Percentiles rank a stretch among this genome's conserved stretches.
phyloP scores from a whole-genome alignment of 1,284 basidiomycete genomes.

The Cryptococcus sp. region DNA sequence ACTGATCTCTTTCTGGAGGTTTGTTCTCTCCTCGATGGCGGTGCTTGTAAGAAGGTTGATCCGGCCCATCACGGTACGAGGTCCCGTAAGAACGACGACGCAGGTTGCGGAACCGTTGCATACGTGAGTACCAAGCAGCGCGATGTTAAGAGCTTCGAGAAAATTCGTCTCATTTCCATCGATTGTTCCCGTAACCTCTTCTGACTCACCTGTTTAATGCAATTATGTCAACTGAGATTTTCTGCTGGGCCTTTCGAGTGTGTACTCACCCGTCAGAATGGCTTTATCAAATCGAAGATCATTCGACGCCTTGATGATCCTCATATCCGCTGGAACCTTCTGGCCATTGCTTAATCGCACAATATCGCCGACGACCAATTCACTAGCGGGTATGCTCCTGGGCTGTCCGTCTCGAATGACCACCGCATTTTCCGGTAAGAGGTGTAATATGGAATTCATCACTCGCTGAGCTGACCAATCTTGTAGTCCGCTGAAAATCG shows the following conservation, averaged over 20 bases:
- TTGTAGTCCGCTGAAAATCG: constrained; percentile 58
- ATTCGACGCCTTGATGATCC: constrained; percentile 53
- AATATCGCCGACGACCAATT: constrained; percentile 50
- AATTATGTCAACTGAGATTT: no score
- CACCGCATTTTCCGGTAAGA: constrained; percentile 59
- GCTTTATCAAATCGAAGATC: constrained; percentile 63
- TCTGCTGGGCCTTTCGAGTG: constrained; percentile 51
- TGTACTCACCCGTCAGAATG: constrained; percentile 61
- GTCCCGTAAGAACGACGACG: constrained; percentile 60
- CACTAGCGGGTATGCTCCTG: constrained; percentile 35
- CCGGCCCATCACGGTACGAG: constrained; percentile 56
- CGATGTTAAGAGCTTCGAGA: constrained; percentile 62
- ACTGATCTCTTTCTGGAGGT: constrained; percentile 41
- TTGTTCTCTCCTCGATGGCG: constrained; percentile 25
- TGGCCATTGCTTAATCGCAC: constrained; percentile 54
- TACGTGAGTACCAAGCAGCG: constrained; percentile 48
- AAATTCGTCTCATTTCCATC: constrained; percentile 51
- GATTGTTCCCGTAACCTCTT: no score
- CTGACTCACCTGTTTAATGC: no score
- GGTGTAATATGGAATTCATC: constrained; percentile 60
- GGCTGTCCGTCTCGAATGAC: constrained; percentile 55
- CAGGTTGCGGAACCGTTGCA: constrained; percentile 46
- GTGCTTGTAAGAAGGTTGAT: constrained; percentile 24
- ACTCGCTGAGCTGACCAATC: constrained; percentile 55
- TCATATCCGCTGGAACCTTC: constrained; percentile 55